These are phyloP conservation scores for Fusarium sp. DNA, from an alignment of 2,329 filamentous ascomycete species.

Conservation along the genomic window DNA sequence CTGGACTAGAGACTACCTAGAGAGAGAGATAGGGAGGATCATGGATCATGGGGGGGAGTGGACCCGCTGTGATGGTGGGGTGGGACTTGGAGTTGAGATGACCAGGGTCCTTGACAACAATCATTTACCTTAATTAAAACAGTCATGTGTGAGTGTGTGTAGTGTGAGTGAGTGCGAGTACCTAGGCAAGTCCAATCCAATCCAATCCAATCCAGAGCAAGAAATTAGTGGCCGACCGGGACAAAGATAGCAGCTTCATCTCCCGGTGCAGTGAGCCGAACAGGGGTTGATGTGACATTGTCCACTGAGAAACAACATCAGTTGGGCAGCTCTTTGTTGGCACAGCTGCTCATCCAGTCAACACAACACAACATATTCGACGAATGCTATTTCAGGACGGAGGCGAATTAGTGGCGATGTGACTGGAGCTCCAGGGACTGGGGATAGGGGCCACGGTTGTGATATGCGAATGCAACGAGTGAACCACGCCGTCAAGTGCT, in stretches of 20 bases:
- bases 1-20: no score
- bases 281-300: conserved; percentile 13
- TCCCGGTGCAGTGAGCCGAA: conserved; percentile 17
- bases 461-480: conserved; percentile 1
- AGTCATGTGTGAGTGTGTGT: no score
- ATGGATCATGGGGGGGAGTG: conserved; percentile 34
- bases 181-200: background rate
- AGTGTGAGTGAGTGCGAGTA: background rate
- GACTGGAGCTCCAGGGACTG: conserved; percentile 17
- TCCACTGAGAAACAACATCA: conserved; percentile 21
- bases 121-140: conserved; percentile 24
- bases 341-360: conserved; percentile 2
- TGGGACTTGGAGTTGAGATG: conserved; percentile 20
- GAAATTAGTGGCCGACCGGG: conserved; percentile 10
- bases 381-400: conserved; percentile 30
- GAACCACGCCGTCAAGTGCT: background rate
- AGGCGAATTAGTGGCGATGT: conserved; percentile 31
- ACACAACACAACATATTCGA: background rate
- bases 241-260: conserved; percentile 30
- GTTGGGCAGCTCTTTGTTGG: conserved; percentile 16
- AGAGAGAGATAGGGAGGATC: conserved; percentile 30
- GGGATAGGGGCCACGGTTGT: conserved; percentile 15
- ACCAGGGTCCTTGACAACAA: conserved; percentile 14
- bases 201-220: conserved; percentile 9
- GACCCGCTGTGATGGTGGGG: conserved; percentile 20